phyloP scores from a whole-genome alignment of 176 grass and related monocot genomes.

The Zoysia japonica region DNA sequence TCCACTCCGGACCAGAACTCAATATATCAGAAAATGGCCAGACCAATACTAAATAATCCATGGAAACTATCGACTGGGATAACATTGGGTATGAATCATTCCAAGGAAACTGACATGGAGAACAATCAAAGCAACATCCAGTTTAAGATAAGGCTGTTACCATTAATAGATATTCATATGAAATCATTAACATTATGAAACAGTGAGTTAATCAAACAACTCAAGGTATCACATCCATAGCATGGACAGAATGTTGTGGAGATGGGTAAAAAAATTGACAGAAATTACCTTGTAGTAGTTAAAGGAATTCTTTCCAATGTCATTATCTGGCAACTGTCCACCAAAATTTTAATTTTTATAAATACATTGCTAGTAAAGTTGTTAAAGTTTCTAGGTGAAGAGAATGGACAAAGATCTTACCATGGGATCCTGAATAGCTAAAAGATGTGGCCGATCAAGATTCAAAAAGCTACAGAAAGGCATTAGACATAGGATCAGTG shows the following conservation, averaged over 20 bases:
- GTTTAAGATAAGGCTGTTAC: not conserved
- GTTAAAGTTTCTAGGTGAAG: conserved; percentile 33
- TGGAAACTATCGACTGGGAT: not conserved
- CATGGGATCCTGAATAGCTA: conserved; percentile 94
- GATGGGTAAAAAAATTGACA: not conserved
- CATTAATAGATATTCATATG: not conserved
- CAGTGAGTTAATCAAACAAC: conserved; percentile 4
- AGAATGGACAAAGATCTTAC: conserved; percentile 48
- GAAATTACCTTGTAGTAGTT: conserved; percentile 90
- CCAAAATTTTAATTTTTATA: conserved; percentile 35
- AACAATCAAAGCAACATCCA: conserved; percentile 15
- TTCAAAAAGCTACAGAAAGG: conserved; percentile 69
- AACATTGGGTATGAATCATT: conserved; percentile 17
- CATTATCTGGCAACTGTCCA: conserved; percentile 79
- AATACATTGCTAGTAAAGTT: conserved; percentile 31
- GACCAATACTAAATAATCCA: not conserved
- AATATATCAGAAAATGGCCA: too few species aligned
- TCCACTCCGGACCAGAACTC: too few species aligned
- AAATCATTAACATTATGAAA: conserved; percentile 15
- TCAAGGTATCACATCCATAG: conserved; percentile 11
- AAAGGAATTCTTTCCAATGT: conserved; percentile 94
- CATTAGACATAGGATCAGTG: conserved; percentile 22
- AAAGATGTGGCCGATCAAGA: conserved; percentile 71
- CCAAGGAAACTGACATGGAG: not conserved
- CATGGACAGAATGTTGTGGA: conserved; percentile 8